A percentile compares a stretch with the other conserved stretches of the same genome.
Conservation (phyloP, 176 grass and related monocot genomes). For the Phragmites australis region DNA sequence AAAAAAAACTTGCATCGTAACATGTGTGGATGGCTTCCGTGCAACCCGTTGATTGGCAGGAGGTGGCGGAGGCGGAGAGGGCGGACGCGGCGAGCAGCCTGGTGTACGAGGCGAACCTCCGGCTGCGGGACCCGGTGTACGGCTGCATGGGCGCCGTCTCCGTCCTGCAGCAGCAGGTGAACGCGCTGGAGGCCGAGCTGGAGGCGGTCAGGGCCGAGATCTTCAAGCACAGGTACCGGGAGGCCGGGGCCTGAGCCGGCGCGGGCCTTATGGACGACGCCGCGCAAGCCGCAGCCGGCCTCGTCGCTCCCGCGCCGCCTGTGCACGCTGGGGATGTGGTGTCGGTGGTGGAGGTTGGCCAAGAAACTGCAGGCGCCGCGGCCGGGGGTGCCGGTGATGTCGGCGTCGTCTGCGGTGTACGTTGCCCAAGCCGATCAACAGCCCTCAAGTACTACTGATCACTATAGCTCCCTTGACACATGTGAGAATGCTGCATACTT, state of each 20-base stretch:
- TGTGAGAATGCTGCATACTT: slow-evolving; percentile 79
- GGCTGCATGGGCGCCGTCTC: slow-evolving; percentile 93
- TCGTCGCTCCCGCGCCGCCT: background rate
- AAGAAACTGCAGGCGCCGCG: background rate
- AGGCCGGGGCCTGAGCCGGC: slow-evolving; percentile 20
- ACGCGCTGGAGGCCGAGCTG: slow-evolving; percentile 80
- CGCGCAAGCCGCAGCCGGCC: background rate
- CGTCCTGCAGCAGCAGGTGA: slow-evolving; percentile 73
- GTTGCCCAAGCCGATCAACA: slow-evolving; percentile 21
- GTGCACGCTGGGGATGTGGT: slow-evolving; percentile 37
- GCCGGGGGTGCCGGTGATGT: slow-evolving; percentile 8
- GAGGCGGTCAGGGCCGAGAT: slow-evolving; percentile 70
- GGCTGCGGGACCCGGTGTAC: slow-evolving; percentile 80
- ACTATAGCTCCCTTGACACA: slow-evolving; percentile 60
- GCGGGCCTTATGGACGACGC: background rate
- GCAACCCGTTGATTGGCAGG: slow-evolving; percentile 48
- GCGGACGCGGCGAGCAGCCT: slow-evolving; percentile 89
- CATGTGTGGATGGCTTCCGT: slow-evolving; percentile 19
- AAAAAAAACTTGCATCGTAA: background rate
- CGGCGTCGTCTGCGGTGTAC: slow-evolving; percentile 43
- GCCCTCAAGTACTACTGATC: slow-evolving; percentile 45
- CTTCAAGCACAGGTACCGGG: slow-evolving; percentile 76
- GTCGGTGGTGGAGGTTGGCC: slow-evolving; percentile 25
- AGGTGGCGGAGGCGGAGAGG: slow-evolving; percentile 77
- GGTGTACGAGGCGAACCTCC: slow-evolving; percentile 89